A percentile compares a stretch with the other conserved stretches of the same genome.
Evolutionary conservation across 805 yeast genomes (phyloP).

Genomic region (Debaryomyces castellii): DNA sequence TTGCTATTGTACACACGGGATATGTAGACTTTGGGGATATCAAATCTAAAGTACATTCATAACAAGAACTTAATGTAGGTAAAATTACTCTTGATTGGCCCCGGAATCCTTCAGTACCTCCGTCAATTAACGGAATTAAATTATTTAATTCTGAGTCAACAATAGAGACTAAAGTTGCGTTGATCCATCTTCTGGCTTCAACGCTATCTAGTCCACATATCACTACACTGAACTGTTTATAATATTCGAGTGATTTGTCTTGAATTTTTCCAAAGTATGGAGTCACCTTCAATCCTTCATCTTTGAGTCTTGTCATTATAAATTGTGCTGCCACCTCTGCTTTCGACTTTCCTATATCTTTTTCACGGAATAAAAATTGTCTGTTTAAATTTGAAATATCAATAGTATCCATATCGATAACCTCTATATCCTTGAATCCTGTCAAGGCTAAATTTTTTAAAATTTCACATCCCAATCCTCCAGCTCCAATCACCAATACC

Average conservation of each 20-base stretch:
- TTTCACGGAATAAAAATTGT: slow-evolving; percentile 64
- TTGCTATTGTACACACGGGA: slow-evolving; percentile 92
- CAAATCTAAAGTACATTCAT: slow-evolving; percentile 85
- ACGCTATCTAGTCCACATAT: slow-evolving; percentile 88
- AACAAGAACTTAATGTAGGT: slow-evolving; percentile 86
- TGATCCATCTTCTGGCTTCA: slow-evolving; percentile 90
- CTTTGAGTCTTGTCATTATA: slow-evolving; percentile 47
- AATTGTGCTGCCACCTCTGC: slow-evolving; percentile 64
- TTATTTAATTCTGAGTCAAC: slow-evolving; percentile 47
- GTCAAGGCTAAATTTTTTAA: slow-evolving; percentile 66
- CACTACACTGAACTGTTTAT: slow-evolving; percentile 65
- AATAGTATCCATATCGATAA: slow-evolving; percentile 82
- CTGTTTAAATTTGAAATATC: slow-evolving; percentile 75
- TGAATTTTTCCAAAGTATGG: slow-evolving; percentile 66
- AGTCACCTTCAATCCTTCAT: slow-evolving; percentile 38
- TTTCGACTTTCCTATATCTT: slow-evolving; percentile 65
- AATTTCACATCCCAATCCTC: slow-evolving; percentile 83
- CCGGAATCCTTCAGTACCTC: slow-evolving; percentile 92
- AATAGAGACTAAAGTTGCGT: slow-evolving; percentile 60
- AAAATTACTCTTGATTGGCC: slow-evolving; percentile 88
- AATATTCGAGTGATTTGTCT: slow-evolving; percentile 59
- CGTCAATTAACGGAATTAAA: slow-evolving; percentile 67
- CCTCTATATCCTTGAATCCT: slow-evolving; percentile 65
- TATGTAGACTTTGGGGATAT: slow-evolving; percentile 63
- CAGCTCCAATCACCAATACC: slow-evolving; percentile 66